Evolutionary conservation across 495 filamentous ascomycete species (phyloP).

Genomic region (Melanomma pulvis-pyrius): DNA sequence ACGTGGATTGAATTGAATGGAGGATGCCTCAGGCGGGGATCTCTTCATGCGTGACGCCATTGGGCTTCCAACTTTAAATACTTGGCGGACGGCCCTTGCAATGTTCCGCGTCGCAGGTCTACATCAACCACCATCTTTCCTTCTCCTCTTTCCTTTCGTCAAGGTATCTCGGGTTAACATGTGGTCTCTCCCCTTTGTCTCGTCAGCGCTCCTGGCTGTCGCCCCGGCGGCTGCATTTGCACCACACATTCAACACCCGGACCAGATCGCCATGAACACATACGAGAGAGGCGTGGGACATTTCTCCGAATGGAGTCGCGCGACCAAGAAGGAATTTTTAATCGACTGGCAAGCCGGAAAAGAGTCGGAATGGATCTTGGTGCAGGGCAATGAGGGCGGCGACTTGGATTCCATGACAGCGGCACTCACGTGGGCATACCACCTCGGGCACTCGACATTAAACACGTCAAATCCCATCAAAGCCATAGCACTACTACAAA

Average conservation of each 20-base stretch:
- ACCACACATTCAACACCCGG: neutral
- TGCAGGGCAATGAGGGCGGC: slow-evolving; percentile 39
- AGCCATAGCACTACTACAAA: slow-evolving; percentile 40
- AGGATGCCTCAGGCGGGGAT: too few relatives aligned
- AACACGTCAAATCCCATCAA: slow-evolving; percentile 35
- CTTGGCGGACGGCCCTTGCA: neutral
- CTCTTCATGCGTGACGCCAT: too few relatives aligned
- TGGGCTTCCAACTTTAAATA: neutral
- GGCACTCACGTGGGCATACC: slow-evolving; percentile 39
- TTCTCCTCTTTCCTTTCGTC: neutral
- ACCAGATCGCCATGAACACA: neutral
- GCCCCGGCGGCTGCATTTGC: neutral
- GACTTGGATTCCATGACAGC: slow-evolving; percentile 37
- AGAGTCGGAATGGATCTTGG: slow-evolving; percentile 35
- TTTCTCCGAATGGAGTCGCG: slow-evolving; percentile 39
- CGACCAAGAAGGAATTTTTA: slow-evolving; percentile 38
- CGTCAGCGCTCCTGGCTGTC: neutral
- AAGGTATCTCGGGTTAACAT: neutral
- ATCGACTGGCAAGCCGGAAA: slow-evolving; percentile 37
- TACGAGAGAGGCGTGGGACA: slow-evolving; percentile 35
- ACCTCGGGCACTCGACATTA: slow-evolving; percentile 36
- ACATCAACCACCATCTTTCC: neutral
- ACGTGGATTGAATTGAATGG: too few relatives aligned
- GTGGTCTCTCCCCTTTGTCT: neutral
- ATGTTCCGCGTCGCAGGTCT: neutral